Percentiles rank a stretch among this genome's conserved stretches.
phyloP scores from a whole-genome alignment of 192 early-diverging fungal genomes.

The Backusella westeae region DNA sequence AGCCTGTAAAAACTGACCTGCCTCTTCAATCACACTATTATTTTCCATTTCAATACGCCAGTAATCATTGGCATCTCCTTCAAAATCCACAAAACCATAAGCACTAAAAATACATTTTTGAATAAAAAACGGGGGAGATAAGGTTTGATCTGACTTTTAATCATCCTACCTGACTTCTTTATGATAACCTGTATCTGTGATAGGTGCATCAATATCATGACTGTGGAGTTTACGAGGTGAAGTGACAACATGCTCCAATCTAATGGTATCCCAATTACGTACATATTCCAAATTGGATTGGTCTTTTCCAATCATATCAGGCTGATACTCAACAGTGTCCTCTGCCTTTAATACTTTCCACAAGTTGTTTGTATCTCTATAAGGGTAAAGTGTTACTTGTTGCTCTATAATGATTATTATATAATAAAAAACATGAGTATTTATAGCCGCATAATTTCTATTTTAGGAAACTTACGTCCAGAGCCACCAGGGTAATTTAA shows the following conservation, averaged over 20 bases:
- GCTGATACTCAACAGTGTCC: slow-evolving; percentile 12
- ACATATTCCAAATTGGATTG: slow-evolving; percentile 49
- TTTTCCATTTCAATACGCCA: slow-evolving; percentile 82
- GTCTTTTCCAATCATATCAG: slow-evolving; percentile 3
- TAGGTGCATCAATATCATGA: slow-evolving; percentile 65
- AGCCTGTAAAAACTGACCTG: slow-evolving; percentile 56
- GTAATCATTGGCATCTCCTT: slow-evolving; percentile 90
- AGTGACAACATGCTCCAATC: slow-evolving; percentile 68
- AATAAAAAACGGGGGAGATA: background rate
- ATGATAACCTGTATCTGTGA: slow-evolving; percentile 70
- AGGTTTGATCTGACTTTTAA: background rate
- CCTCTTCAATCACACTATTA: slow-evolving; percentile 44
- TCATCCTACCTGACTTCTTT: slow-evolving; percentile 60
- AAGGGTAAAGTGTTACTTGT: slow-evolving; percentile 74
- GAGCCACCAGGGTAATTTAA: slow-evolving; percentile 66
- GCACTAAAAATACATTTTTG: slow-evolving; percentile 31
- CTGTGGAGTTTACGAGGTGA: slow-evolving; percentile 63
- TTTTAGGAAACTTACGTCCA: slow-evolving; percentile 46
- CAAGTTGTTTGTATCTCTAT: slow-evolving; percentile 81
- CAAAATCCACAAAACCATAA: slow-evolving; percentile 69
- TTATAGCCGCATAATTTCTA: slow-evolving; percentile 10
- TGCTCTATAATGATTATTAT: slow-evolving; percentile 56
- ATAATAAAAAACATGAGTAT: slow-evolving; percentile 23
- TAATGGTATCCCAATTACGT: slow-evolving; percentile 71
- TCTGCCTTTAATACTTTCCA: slow-evolving; percentile 59